Evolutionary conservation across 306 rosid genomes (phyloP).

Genomic region (Albizia julibrissin): DNA sequence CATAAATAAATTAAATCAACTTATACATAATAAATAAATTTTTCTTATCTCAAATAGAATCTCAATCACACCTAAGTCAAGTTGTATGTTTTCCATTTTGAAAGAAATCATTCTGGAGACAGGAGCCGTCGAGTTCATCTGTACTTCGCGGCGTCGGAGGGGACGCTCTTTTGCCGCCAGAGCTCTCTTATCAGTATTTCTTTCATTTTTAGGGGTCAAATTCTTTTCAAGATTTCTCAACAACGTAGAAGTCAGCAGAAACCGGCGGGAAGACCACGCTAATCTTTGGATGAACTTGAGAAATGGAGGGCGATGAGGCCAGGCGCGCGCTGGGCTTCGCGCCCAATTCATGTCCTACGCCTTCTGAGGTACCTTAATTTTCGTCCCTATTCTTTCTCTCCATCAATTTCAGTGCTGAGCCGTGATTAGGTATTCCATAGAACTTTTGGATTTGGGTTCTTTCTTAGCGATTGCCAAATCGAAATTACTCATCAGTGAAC

Average conservation of each 20-base stretch:
- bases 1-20: no score
- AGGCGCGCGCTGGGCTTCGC: slow-evolving; percentile 62
- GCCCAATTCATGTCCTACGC: slow-evolving; percentile 54
- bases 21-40: no score
- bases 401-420: neutral
- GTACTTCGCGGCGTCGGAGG: no score
- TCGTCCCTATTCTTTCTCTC: neutral
- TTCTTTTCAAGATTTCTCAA: neutral
- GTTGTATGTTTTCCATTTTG: no score
- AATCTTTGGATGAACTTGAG: neutral
- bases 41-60: no score
- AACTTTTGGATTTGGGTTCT: slow-evolving; percentile 26
- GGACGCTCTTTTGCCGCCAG: no score
- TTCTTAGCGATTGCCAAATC: slow-evolving; percentile 6
- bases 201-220: no score
- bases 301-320: slow-evolving; percentile 63
- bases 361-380: slow-evolving; percentile 42
- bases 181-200: no score
- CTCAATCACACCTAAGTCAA: no score
- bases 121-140: no score
- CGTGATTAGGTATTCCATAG: neutral
- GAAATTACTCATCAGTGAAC: slow-evolving; percentile 4
- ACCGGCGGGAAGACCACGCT: neutral
- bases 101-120: no score
- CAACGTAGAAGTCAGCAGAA: neutral